Evolutionary conservation across 2,329 filamentous ascomycete species (phyloP), one percentile per base, ranked within the genome.

Genomic region (Ophiocordyceps unilateralis): DNA sequence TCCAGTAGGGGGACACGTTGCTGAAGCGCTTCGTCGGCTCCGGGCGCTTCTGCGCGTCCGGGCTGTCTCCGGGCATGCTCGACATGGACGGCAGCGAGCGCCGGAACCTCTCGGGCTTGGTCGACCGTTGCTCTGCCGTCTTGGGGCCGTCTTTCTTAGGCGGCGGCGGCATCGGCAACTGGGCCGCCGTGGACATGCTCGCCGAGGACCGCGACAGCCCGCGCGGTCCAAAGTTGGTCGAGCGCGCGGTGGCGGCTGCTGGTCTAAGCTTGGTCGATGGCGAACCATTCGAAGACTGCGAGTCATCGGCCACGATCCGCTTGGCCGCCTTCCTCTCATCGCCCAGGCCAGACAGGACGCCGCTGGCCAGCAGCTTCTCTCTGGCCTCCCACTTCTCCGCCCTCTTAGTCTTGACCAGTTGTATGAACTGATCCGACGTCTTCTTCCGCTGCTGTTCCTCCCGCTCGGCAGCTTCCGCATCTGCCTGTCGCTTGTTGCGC

Each of bases 1-100:
- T 56, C 67, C 67, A 70, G 34, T 63, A 57, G 42, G 65, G 62
- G 7, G 65, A 67, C 7, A 60, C 61, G 41, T 55, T 63, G 50
- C 61, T 65, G 3, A 52, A 43, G 10, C 56, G 52, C 32, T 50
- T 51, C 3, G 49, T 44, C 28, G 28, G 28, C 28, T 15, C 5
- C n/a, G 11, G 14, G 12, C 6, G 6, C 24, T 6, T 26, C 24
- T 6, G 24, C 7, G 47, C 49, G 15, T 58, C 55, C 1, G 55
- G 48, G 17, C 50, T 52, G 20, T 50, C 48, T 23, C 48, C 38
- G 5, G 10, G 21, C 22, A 3, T 47, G 12, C 53, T 54, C 34
- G 51, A 53, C 41, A 57, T 51, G 1, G 60, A 57, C n/a, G 62
- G 60, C 20, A 65, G 45, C 2, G 63, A 65, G n/a, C 60, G 58